Conservation (phyloP, 495 filamentous ascomycete species). For the Penicillium coffeae region DNA sequence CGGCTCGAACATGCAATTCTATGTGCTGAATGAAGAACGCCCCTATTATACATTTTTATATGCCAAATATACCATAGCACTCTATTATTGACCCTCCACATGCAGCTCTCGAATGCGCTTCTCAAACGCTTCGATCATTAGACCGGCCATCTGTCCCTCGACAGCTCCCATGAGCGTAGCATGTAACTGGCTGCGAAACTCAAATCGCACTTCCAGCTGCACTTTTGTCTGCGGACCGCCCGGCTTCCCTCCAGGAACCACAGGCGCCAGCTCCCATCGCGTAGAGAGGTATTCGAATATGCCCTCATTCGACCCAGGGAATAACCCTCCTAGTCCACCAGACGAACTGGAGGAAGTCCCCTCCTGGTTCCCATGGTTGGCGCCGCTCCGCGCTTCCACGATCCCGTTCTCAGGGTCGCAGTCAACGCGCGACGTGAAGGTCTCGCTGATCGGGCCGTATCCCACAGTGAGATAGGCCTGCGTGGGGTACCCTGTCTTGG, state of each 20-base stretch:
- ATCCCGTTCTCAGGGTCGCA: conserved; percentile 56
- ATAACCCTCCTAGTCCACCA: conserved; percentile 21
- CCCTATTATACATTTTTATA: conserved; percentile 1
- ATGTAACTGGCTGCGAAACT: conserved; percentile 83
- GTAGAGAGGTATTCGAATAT: conserved; percentile 76
- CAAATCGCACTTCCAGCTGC: conserved; percentile 66
- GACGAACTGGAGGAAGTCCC: background rate
- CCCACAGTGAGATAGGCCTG: conserved; percentile 79
- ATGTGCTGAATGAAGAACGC: background rate
- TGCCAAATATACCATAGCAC: conserved; percentile 10
- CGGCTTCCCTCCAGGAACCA: conserved; percentile 26
- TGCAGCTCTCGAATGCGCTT: conserved; percentile 62
- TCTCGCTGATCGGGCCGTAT: conserved; percentile 76
- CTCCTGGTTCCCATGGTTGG: conserved; percentile 28
- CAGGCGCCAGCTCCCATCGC: conserved; percentile 63
- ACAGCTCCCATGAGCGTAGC: conserved; percentile 71
- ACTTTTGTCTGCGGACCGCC: conserved; percentile 60
- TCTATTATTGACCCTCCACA: conserved; percentile 13
- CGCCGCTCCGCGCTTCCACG: conserved; percentile 79
- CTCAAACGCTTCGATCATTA: conserved; percentile 95
- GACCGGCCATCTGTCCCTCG: conserved; percentile 74
- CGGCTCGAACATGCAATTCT: background rate
- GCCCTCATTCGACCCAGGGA: conserved; percentile 44
- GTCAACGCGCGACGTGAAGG: conserved; percentile 69
- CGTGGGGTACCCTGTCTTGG: conserved; percentile 56